Percentiles rank a stretch among this genome's conserved stretches.
Evolutionary conservation across 768 basidiomycete species (phyloP).

Genomic region (Mycena kentingensis): DNA sequence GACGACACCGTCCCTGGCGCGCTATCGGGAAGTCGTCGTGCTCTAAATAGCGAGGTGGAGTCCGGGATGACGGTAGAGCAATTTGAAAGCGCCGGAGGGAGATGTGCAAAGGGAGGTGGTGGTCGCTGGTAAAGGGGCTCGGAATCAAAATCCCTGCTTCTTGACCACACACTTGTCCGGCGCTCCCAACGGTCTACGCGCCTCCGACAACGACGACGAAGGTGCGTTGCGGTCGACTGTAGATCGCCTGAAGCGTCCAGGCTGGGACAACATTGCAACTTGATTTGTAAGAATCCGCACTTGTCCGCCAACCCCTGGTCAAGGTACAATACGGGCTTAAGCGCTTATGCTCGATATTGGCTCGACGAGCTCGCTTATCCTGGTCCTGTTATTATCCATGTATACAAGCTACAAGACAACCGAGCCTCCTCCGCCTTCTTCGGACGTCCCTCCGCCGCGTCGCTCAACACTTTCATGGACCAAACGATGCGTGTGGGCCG

Average conservation of each 20-base stretch:
- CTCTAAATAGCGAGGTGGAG: too few relatives aligned
- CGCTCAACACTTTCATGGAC: constrained; percentile 77
- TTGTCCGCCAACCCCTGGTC: constrained; percentile 56
- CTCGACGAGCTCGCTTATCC: constrained; percentile 96
- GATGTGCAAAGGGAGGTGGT: too few relatives aligned
- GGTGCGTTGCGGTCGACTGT: background rate
- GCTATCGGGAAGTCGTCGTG: too few relatives aligned
- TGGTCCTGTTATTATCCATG: constrained; percentile 83
- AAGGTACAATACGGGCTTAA: too few relatives aligned
- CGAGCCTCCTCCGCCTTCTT: constrained; percentile 72
- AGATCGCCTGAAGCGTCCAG: constrained; percentile 56
- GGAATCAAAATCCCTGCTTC: too few relatives aligned
- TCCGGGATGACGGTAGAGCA: too few relatives aligned
- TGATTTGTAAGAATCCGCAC: constrained; percentile 67
- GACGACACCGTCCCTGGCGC: too few relatives aligned
- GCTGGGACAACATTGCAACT: constrained; percentile 66
- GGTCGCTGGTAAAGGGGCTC: too few relatives aligned
- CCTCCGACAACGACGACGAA: constrained; percentile 22
- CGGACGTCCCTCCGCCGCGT: constrained; percentile 61
- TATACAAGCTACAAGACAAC: constrained; percentile 90
- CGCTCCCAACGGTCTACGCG: too few relatives aligned
- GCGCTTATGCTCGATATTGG: constrained; percentile 98
- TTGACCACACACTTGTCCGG: too few relatives aligned
- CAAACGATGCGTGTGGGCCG: constrained; percentile 83
- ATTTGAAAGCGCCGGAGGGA: too few relatives aligned